A percentile compares a stretch with the other conserved stretches of the same genome.
Conservation (phyloP, 257 asterid genomes). For the Solanum piurae region DNA sequence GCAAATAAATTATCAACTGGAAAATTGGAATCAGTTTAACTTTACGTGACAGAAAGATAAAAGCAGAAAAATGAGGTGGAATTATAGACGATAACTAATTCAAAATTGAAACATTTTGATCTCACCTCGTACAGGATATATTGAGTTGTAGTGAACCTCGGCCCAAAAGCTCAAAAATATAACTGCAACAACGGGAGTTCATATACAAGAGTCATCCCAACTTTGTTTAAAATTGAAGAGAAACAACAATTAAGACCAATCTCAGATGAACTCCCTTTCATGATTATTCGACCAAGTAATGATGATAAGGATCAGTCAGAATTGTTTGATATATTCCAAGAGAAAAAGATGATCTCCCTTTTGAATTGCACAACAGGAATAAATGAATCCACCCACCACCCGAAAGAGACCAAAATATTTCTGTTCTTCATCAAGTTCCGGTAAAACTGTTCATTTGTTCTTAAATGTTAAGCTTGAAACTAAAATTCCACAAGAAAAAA, state of each 20-base stretch:
- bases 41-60: background rate
- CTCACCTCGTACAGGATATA: conserved; percentile 90
- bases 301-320: background rate
- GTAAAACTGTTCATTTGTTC: background rate
- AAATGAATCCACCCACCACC: background rate
- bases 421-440: background rate
- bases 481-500: background rate
- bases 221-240: background rate
- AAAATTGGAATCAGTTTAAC: background rate
- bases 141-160: conserved; percentile 95
- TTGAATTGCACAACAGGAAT: background rate
- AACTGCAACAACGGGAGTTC: conserved; percentile 34
- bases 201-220: background rate
- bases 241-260: background rate
- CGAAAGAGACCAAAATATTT: background rate
- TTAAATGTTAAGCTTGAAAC: background rate
- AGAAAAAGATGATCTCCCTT: background rate
- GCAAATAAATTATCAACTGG: background rate
- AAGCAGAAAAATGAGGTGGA: background rate
- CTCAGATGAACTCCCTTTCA: background rate
- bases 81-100: background rate
- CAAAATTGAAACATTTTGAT: background rate
- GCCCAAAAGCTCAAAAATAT: conserved; percentile 97
- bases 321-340: background rate
- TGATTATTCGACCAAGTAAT: background rate